phyloP scores from a whole-genome alignment of 257 asterid genomes.

The Paulownia fortunei region DNA sequence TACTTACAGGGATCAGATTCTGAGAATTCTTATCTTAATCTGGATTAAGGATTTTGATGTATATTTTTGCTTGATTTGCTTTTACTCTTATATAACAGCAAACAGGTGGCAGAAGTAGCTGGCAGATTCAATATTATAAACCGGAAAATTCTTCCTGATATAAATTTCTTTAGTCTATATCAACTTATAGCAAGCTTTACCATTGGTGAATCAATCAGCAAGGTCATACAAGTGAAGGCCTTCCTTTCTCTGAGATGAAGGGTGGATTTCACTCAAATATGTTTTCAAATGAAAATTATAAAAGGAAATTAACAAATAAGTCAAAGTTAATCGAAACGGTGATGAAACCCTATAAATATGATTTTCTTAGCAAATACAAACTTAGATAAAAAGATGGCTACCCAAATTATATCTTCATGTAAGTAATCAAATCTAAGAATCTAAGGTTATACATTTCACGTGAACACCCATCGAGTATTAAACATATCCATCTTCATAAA shows the following conservation, averaged over 20 bases:
- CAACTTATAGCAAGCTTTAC: not conserved
- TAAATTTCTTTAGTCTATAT: not conserved
- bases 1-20: constrained; percentile 17
- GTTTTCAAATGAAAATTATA: not conserved
- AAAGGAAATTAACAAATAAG: not conserved
- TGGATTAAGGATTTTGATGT: constrained; percentile 17
- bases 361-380: not conserved
- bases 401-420: constrained; percentile 21
- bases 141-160: not conserved
- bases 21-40: not conserved
- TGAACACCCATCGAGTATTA: constrained; percentile 25
- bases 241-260: constrained; percentile 20
- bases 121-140: constrained; percentile 21
- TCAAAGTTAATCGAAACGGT: not conserved
- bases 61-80: not conserved
- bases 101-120: constrained; percentile 9
- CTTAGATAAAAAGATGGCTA: not conserved
- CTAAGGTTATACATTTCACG: not conserved
- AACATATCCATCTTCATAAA: constrained; percentile 2
- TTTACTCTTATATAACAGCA: not conserved
- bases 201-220: constrained; percentile 23
- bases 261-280: not conserved
- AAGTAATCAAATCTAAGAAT: not conserved
- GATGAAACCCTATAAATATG: constrained; percentile 1
- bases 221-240: constrained; percentile 10